phyloP scores from a whole-genome alignment of 2,329 filamentous ascomycete genomes.

The Aspergillus floridensis region DNA sequence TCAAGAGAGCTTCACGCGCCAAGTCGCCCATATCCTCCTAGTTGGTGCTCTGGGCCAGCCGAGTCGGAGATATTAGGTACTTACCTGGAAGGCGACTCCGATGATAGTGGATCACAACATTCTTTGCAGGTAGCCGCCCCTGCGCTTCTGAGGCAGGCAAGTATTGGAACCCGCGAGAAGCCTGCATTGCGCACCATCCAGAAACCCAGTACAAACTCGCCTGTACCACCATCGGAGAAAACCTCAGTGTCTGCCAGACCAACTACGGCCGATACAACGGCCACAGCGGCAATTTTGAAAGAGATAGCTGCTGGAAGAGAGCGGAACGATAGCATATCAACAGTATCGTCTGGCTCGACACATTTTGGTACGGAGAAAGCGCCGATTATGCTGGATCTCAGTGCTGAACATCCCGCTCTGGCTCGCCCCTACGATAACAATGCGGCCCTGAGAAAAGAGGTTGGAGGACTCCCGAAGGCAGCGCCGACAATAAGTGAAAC shows the following conservation, averaged over 20 bases:
- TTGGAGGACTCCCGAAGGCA: constrained; percentile 25
- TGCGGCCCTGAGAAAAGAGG: constrained; percentile 24
- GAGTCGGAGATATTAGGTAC: constrained; percentile 47
- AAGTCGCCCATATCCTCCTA: constrained; percentile 68
- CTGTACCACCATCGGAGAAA: constrained; percentile 14
- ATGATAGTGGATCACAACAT: constrained; percentile 18
- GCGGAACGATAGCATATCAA: constrained; percentile 21
- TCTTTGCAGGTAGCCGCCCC: constrained; percentile 21
- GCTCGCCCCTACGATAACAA: constrained; percentile 13
- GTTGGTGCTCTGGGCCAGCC: constrained; percentile 56
- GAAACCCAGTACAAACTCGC: constrained; percentile 28
- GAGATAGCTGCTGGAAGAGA: constrained; percentile 10
- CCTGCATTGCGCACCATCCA: constrained; percentile 43
- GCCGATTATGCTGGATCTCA: constrained; percentile 25
- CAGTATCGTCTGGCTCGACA: constrained; percentile 21
- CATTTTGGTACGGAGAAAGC: constrained; percentile 36
- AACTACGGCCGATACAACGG: not conserved
- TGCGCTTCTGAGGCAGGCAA: constrained; percentile 41
- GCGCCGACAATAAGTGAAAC: constrained; percentile 41
- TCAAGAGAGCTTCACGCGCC: constrained; percentile 64
- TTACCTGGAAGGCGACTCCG: constrained; percentile 32
- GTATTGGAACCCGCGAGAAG: constrained; percentile 42
- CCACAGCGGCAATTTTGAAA: constrained; percentile 14
- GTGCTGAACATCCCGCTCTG: constrained; percentile 7
- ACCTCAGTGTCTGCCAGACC: constrained; percentile 5